These are phyloP conservation scores for Leptodermis oblonga DNA, from an alignment of 257 asterid genomes.

Conservation along the genomic window DNA sequence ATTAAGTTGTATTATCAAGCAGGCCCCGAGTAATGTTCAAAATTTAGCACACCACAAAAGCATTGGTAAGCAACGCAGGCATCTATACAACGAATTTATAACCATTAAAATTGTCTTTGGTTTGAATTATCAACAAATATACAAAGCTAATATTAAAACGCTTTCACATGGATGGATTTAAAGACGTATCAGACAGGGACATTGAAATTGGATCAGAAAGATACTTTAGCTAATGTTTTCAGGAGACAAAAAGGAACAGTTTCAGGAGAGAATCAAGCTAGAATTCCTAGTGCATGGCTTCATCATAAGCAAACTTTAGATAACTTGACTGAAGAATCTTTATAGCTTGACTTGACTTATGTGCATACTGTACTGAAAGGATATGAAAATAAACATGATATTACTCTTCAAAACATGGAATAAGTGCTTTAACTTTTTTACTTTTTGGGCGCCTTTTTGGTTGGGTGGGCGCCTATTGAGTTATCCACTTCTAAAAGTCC, in stretches of 20 bases:
- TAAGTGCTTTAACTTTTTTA: background rate
- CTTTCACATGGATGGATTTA: background rate
- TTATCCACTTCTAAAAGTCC: background rate
- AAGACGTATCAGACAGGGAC: background rate
- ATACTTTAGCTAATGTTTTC: background rate
- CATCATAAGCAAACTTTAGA: no score
- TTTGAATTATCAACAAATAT: background rate
- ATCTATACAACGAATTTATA: background rate
- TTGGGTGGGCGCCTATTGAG: background rate
- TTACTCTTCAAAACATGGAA: background rate
- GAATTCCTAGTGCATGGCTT: background rate
- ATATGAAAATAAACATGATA: background rate
- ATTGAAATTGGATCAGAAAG: background rate
- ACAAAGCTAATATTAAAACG: background rate
- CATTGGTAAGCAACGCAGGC: background rate
- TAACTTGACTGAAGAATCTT: background rate
- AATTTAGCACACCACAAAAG: background rate
- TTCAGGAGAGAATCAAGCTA: background rate
- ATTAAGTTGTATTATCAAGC: no score
- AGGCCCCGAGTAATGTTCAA: no score
- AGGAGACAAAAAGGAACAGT: background rate
- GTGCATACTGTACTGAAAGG: no score
- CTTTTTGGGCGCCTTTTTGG: background rate
- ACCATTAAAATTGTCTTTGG: background rate
- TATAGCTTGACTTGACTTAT: background rate